Conservation (phyloP, 352 stramenopile genomes). For the Globisporangium uncinulatum region DNA sequence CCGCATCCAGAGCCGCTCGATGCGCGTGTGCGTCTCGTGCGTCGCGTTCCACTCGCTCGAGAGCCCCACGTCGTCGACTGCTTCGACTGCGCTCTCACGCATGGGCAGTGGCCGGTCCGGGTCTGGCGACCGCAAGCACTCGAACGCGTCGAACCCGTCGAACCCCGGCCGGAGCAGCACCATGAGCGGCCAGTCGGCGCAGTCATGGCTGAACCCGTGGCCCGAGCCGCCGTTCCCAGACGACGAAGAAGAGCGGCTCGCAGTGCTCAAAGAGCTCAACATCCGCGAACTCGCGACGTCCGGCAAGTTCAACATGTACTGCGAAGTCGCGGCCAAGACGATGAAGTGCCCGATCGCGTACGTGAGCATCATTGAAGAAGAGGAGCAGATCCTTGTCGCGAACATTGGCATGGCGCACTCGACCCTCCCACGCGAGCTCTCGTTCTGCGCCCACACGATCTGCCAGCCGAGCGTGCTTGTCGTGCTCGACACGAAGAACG, state of each 20-base stretch:
- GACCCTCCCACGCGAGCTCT: constrained; percentile 71
- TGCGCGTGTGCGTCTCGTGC: constrained; percentile 83
- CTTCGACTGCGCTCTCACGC: constrained; percentile 36
- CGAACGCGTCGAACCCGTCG: constrained; percentile 41
- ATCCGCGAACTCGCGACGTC: constrained; percentile 65
- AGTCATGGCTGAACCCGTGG: constrained; percentile 77
- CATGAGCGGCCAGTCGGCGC: constrained; percentile 28
- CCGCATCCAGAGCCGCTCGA: constrained; percentile 76
- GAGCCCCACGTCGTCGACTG: constrained; percentile 42
- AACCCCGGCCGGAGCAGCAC: constrained; percentile 46
- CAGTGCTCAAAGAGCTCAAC: constrained; percentile 70
- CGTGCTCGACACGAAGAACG: constrained; percentile 80
- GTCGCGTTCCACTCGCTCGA: constrained; percentile 79
- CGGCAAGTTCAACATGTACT: constrained; percentile 87
- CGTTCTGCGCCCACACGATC: constrained; percentile 85
- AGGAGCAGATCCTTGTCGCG: constrained; percentile 77
- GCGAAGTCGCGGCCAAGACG: constrained; percentile 80
- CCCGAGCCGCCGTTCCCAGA: constrained; percentile 74
- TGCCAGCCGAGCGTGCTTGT: constrained; percentile 75
- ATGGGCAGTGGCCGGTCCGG: constrained; percentile 20
- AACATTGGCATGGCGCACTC: constrained; percentile 84
- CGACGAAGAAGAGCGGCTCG: constrained; percentile 73
- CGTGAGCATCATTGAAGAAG: constrained; percentile 82
- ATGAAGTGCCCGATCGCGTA: constrained; percentile 87
- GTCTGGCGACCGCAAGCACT: constrained; percentile 48